Conservation (phyloP, 331 rosid genomes). For the Malus hybrid region DNA sequence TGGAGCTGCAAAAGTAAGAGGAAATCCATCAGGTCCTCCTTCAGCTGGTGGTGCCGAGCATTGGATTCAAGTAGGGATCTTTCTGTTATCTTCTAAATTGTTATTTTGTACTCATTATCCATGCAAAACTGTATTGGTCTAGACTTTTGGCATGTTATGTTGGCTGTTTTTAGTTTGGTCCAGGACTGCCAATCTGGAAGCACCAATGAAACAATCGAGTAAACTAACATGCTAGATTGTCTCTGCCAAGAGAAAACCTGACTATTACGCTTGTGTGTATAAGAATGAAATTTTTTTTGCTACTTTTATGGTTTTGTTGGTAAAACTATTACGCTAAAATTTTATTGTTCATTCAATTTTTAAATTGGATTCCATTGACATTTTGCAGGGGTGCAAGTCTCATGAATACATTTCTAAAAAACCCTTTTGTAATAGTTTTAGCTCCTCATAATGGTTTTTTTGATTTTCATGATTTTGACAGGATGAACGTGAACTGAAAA, state of each 20-base stretch:
- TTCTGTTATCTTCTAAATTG: not conserved
- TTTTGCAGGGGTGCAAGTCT: not conserved
- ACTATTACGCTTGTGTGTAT: too few relatives aligned
- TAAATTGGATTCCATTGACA: not conserved
- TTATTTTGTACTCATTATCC: not conserved
- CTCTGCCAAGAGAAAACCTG: not conserved
- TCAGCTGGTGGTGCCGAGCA: conserved; percentile 45
- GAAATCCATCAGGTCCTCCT: conserved; percentile 43
- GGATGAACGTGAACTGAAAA: conserved; percentile 93
- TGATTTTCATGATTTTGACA: conserved; percentile 19
- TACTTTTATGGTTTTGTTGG: not conserved
- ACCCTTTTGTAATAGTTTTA: not conserved
- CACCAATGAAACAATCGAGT: not conserved
- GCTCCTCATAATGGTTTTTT: not conserved
- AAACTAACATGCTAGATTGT: not conserved
- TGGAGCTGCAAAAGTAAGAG: conserved; percentile 59
- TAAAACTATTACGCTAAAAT: not conserved
- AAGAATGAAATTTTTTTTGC: too few relatives aligned
- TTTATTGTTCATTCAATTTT: not conserved
- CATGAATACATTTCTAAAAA: not conserved
- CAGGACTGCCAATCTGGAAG: not conserved
- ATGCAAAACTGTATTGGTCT: not conserved
- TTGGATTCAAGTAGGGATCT: conserved; percentile 67
- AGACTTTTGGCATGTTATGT: not conserved
- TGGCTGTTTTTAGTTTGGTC: not conserved